Conservation (phyloP, 2,329 filamentous ascomycete species). For the Byssoonygena ceratinophila region DNA sequence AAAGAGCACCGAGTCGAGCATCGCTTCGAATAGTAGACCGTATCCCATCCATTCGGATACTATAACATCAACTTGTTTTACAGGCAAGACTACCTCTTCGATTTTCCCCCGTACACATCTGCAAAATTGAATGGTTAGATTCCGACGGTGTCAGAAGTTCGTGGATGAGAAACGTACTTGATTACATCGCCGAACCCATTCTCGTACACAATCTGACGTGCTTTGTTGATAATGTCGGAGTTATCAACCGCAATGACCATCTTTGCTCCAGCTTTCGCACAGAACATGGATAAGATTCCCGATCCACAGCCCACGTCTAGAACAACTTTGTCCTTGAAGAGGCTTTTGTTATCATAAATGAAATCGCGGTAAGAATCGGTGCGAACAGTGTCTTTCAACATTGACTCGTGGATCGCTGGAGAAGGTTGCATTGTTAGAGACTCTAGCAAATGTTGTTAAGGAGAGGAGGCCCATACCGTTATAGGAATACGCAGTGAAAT, state of each 20-base stretch:
- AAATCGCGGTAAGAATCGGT: slow-evolving; percentile 92
- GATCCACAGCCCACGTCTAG: slow-evolving; percentile 84
- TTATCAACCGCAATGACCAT: slow-evolving; percentile 87
- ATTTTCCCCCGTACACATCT: slow-evolving; percentile 70
- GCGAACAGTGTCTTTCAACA: slow-evolving; percentile 81
- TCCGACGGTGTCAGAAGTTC: background rate
- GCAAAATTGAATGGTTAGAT: slow-evolving; percentile 10
- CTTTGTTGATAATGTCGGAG: slow-evolving; percentile 78
- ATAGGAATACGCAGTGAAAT: slow-evolving; percentile 55
- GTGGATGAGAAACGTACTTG: slow-evolving; percentile 37
- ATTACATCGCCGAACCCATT: slow-evolving; percentile 67
- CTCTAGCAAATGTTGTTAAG: background rate
- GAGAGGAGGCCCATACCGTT: slow-evolving; percentile 46
- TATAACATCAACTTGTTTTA: slow-evolving; percentile 80
- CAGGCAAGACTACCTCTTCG: slow-evolving; percentile 71
- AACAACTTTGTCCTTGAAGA: slow-evolving; percentile 77
- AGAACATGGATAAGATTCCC: slow-evolving; percentile 87
- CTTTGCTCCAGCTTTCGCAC: slow-evolving; percentile 75
- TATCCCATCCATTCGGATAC: slow-evolving; percentile 99
- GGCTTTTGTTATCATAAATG: slow-evolving; percentile 78
- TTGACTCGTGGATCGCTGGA: slow-evolving; percentile 84
- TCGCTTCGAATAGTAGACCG: slow-evolving; percentile 82
- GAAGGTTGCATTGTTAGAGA: slow-evolving; percentile 1
- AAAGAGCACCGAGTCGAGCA: slow-evolving; percentile 85
- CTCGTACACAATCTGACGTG: slow-evolving; percentile 69